A percentile compares a stretch with the other conserved stretches of the same genome.
Conservation (phyloP, 2,329 filamentous ascomycete genomes). For the Fusarium tricinctum region DNA sequence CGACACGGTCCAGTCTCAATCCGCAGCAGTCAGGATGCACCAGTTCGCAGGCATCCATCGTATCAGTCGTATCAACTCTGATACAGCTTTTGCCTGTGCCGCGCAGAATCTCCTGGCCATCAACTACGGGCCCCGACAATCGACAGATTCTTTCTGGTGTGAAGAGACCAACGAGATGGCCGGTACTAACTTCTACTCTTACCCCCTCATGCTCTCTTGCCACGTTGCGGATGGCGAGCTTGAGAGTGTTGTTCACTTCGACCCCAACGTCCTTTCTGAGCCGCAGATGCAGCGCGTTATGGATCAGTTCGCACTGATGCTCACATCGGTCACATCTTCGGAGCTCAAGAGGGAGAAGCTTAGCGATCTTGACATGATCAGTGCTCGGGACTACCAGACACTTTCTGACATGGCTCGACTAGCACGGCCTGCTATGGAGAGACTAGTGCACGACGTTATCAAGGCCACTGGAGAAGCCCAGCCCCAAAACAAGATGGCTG, state of each 20-base stretch:
- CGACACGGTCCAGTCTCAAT: slow-evolving; percentile 22
- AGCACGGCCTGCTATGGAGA: neutral
- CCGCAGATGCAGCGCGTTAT: slow-evolving; percentile 36
- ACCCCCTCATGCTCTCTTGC: slow-evolving; percentile 45
- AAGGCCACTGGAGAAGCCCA: neutral
- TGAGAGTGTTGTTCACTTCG: slow-evolving; percentile 44
- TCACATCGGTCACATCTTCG: slow-evolving; percentile 5
- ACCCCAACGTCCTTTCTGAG: slow-evolving; percentile 18
- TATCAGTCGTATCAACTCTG: slow-evolving; percentile 37
- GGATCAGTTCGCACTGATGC: slow-evolving; percentile 37
- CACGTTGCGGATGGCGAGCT: slow-evolving; percentile 32
- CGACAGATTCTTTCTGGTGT: slow-evolving; percentile 31
- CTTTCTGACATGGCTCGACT: slow-evolving; percentile 10
- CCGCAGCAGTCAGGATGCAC: slow-evolving; percentile 28
- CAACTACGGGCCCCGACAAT: slow-evolving; percentile 28
- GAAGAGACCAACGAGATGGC: slow-evolving; percentile 44
- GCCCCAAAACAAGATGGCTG: slow-evolving; percentile 14
- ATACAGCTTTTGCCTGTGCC: slow-evolving; percentile 35
- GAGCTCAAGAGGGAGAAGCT: slow-evolving; percentile 2
- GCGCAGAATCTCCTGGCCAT: slow-evolving; percentile 45
- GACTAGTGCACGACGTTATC: slow-evolving; percentile 25
- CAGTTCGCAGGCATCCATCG: slow-evolving; percentile 36
- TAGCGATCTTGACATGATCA: slow-evolving; percentile 9
- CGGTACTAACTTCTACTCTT: slow-evolving; percentile 46
- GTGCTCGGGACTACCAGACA: neutral